Conservation (phyloP, 2,329 filamentous ascomycete genomes). For the Furcasterigmium furcatum region DNA sequence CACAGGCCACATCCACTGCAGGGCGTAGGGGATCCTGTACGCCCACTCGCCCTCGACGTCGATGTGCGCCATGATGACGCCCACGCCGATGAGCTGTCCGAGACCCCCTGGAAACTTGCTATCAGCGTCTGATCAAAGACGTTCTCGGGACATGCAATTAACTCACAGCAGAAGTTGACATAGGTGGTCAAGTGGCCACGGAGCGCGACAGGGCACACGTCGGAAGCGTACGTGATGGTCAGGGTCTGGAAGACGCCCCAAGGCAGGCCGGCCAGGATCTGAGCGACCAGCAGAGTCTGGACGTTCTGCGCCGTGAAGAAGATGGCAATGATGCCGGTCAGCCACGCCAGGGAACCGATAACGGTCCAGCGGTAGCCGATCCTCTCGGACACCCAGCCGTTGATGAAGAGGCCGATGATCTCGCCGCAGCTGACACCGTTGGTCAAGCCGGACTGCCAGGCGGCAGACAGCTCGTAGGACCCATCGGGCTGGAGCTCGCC, state of each 20-base stretch:
- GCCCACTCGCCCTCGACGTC: conserved; percentile 64
- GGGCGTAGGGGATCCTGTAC: conserved; percentile 66
- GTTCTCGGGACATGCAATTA: too few species aligned
- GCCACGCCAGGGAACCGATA: conserved; percentile 50
- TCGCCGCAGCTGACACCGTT: conserved; percentile 60
- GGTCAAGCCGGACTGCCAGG: conserved; percentile 61
- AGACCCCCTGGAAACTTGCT: conserved; percentile 42
- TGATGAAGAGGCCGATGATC: conserved; percentile 64
- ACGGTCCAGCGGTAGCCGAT: conserved; percentile 66
- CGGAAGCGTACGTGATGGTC: conserved; percentile 64
- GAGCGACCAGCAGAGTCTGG: conserved; percentile 54
- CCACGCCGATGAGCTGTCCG: conserved; percentile 71
- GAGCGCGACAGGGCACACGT: conserved; percentile 70
- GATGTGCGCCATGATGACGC: conserved; percentile 69
- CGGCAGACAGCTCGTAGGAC: conserved; percentile 52
- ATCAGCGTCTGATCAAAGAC: too few species aligned
- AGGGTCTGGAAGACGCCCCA: conserved; percentile 59
- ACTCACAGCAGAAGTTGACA: conserved; percentile 61
- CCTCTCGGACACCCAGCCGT: conserved; percentile 63
- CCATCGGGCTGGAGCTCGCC: conserved; percentile 42
- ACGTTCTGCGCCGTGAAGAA: conserved; percentile 64
- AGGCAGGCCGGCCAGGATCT: conserved; percentile 61
- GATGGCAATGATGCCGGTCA: conserved; percentile 57
- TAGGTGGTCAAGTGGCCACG: conserved; percentile 72
- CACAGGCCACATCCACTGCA: conserved; percentile 78